Base-by-base conservation (phyloP, 331 rosid species). In the Telfairia occidentalis region DNA sequence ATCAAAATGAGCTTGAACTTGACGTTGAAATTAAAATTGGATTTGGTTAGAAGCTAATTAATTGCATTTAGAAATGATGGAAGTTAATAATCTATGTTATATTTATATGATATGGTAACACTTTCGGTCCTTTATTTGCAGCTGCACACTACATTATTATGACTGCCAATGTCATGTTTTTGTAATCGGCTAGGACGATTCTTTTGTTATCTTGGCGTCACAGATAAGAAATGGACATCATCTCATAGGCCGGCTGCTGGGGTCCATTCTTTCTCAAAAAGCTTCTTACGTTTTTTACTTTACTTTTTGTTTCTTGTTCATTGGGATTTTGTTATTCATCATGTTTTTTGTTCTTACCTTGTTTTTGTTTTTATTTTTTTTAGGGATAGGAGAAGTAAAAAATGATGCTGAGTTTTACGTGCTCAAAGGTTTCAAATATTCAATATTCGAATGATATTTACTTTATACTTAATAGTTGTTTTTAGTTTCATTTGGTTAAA, bases 221-320 rank as follows among this genome's bases (percentile, higher is more conserved):
- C 85, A 80, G 83, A 65, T 82, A 92, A 92, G 90, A 92, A 82
- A 85, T 82, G 81, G 61, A 3, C 71, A 69, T 89, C 78, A 92
- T 83, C 83, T 88, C 82, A 82, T 83, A 88, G 97, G 97, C 84
- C 92, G 97, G 97, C 85, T 86, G 77, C 15, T 60, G 92, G 89
- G 70, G 81, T 89, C 89, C 65, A 34, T 74, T 88, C 42, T 71
- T 2, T 60, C 79, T 73, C 78, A 67, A 50, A 78, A 71, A 48
- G n/a, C 28, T 48, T 71, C 59, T 29, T 19, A 45, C 7, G 45
- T 34, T 64, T 63, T 35, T 32, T 34, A 61, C 43, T 61, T 61
- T 61, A 32, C 37, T 23, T 24, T 61, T 37, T 34, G 70, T 65
- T 69, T 69, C 55, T 69, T 67, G 23, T 23, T n/a, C 5, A 40